Evolutionary conservation across 2,329 filamentous ascomycete species (phyloP).

Genomic region (Botryotinia calthae): DNA sequence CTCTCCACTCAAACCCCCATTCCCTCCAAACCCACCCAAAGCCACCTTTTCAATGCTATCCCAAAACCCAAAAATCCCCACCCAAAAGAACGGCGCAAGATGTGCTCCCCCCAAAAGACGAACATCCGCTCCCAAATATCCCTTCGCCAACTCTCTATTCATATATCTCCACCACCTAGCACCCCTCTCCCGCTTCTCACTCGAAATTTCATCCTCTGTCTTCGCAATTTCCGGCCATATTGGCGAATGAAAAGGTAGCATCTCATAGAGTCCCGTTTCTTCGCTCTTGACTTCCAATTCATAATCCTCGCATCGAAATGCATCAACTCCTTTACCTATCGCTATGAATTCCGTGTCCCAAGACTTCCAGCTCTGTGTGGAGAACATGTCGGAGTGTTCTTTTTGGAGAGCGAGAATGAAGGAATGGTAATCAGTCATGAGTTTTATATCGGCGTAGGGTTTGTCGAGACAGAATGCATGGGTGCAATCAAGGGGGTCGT

Average conservation of each 20-base stretch:
- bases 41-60: not conserved
- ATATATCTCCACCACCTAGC: not conserved
- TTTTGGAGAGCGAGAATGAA: not conserved
- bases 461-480: not conserved
- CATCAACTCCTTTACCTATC: not conserved
- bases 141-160: slow-evolving; percentile 2
- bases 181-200: not conserved
- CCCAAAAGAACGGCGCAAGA: not conserved
- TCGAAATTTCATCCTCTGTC: not conserved
- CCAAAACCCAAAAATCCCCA: not conserved
- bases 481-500: not conserved
- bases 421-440: not conserved
- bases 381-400: not conserved
- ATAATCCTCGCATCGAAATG: not conserved
- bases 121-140: not conserved
- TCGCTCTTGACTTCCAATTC: not conserved
- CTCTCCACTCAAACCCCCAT: not conserved
- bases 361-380: not conserved
- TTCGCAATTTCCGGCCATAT: not conserved
- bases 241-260: not conserved
- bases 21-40: not conserved
- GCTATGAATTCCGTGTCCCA: not conserved
- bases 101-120: not conserved
- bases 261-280: not conserved
- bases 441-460: not conserved